Conservation (phyloP, 202 grass and related monocot species). For the Alloteropsis angusta region DNA sequence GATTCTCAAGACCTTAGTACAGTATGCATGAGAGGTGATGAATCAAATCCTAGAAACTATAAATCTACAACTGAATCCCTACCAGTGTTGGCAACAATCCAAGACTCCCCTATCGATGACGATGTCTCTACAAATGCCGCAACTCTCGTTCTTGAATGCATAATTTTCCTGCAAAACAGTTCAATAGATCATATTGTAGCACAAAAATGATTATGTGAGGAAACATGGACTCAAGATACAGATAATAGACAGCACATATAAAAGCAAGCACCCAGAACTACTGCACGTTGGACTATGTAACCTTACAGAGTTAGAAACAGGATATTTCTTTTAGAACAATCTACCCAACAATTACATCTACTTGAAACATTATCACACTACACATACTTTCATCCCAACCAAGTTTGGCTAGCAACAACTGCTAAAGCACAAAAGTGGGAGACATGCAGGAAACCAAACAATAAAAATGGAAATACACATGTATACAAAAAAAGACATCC, state of each 20-base stretch:
- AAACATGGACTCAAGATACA: constrained; percentile 1
- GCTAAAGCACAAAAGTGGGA: neutral
- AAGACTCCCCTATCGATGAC: constrained; percentile 73
- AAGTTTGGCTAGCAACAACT: neutral
- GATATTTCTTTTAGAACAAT: neutral
- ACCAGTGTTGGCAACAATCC: constrained; percentile 89
- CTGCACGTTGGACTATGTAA: neutral
- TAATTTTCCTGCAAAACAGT: constrained; percentile 51
- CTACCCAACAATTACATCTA: neutral
- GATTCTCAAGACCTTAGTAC: neutral
- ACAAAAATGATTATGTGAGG: constrained; percentile 5
- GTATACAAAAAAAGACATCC: neutral
- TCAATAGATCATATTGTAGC: neutral
- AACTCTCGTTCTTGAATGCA: constrained; percentile 47
- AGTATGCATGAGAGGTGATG: constrained; percentile 13
- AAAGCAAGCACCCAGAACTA: neutral
- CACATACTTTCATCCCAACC: neutral
- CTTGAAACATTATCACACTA: neutral
- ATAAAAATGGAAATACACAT: neutral
- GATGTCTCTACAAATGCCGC: constrained; percentile 77
- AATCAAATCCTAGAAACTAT: constrained; percentile 16
- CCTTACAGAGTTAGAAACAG: neutral
- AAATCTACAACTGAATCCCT: constrained; percentile 15
- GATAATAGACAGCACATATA: neutral
- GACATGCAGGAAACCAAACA: neutral